Percentiles rank a stretch among this genome's conserved stretches.
These are phyloP conservation scores for Lasiosphaeriaceae sp. DNA, from an alignment of 495 filamentous ascomycete genomes.

Conservation along the genomic window DNA sequence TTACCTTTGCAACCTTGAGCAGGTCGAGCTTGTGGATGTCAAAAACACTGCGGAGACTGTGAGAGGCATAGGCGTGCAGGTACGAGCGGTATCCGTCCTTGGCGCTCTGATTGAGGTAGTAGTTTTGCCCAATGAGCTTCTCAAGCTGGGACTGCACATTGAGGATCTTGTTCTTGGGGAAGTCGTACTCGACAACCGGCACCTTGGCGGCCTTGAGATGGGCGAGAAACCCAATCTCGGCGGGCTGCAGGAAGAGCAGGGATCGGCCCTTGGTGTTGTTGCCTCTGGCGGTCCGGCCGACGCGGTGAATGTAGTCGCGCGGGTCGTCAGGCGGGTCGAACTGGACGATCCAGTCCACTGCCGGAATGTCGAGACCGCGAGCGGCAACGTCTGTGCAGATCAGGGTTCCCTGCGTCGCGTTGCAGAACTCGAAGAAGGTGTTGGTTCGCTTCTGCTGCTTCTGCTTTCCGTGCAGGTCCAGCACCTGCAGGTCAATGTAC, in stretches of 20 bases:
- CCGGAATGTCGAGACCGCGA: slow-evolving; percentile 87
- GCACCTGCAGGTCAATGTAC: slow-evolving; percentile 93
- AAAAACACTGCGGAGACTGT: slow-evolving; percentile 84
- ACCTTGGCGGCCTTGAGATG: slow-evolving; percentile 90
- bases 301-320: slow-evolving; percentile 92
- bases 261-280: slow-evolving; percentile 76
- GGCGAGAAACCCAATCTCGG: slow-evolving; percentile 86
- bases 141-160: slow-evolving; percentile 96
- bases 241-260: slow-evolving; percentile 88
- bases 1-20: slow-evolving; percentile 77
- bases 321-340: slow-evolving; percentile 93
- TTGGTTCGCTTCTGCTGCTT: slow-evolving; percentile 97
- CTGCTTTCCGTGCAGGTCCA: slow-evolving; percentile 85
- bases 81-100: slow-evolving; percentile 74
- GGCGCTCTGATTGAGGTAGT: slow-evolving; percentile 85
- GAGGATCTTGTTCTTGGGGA: slow-evolving; percentile 84
- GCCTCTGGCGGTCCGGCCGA: slow-evolving; percentile 90
- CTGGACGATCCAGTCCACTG: slow-evolving; percentile 93
- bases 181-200: slow-evolving; percentile 93
- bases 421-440: slow-evolving; percentile 98
- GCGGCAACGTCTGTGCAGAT: slow-evolving; percentile 98
- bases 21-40: slow-evolving; percentile 92
- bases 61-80: slow-evolving; percentile 89
- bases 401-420: slow-evolving; percentile 82
- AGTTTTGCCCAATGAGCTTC: slow-evolving; percentile 89